These are phyloP conservation scores for Coniella lustricola DNA, from an alignment of 2,329 filamentous ascomycete genomes.

Conservation along the genomic window DNA sequence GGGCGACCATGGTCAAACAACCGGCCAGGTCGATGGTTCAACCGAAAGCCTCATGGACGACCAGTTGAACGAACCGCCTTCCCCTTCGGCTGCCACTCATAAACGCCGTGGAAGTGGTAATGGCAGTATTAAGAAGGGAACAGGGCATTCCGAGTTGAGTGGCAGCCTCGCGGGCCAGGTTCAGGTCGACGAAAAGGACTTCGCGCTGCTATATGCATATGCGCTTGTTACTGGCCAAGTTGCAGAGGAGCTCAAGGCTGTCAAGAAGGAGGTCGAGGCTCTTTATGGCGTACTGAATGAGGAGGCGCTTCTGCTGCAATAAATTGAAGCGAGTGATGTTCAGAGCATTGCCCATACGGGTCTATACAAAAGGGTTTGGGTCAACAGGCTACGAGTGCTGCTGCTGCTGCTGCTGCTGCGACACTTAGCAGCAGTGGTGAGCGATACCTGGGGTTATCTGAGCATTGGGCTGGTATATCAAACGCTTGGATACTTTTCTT, in stretches of 20 bases:
- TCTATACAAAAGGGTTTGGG: no score
- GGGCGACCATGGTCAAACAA: neutral
- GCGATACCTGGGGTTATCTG: no score
- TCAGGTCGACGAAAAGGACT: slow-evolving; percentile 66
- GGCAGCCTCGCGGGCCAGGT: slow-evolving; percentile 27
- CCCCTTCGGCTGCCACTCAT: neutral
- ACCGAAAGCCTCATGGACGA: slow-evolving; percentile 1
- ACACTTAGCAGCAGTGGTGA: no score
- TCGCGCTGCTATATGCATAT: slow-evolving; percentile 88
- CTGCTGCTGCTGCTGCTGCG: no score
- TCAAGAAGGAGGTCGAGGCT: slow-evolving; percentile 54
- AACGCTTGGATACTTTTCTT: no score
- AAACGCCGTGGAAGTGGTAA: slow-evolving; percentile 5
- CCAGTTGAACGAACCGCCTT: neutral
- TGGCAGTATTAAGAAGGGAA: slow-evolving; percentile 16
- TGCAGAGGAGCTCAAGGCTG: slow-evolving; percentile 54
- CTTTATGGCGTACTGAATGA: slow-evolving; percentile 58
- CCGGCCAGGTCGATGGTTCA: neutral
- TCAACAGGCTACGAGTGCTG: no score
- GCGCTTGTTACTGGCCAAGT: slow-evolving; percentile 63
- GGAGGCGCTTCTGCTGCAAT: slow-evolving; percentile 51
- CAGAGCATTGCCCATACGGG: no score
- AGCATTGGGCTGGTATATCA: no score
- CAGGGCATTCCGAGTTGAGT: slow-evolving; percentile 17
- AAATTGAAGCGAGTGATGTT: no score